phyloP scores from a whole-genome alignment of 768 basidiomycete genomes.

The Flagelloscypha sp. region DNA sequence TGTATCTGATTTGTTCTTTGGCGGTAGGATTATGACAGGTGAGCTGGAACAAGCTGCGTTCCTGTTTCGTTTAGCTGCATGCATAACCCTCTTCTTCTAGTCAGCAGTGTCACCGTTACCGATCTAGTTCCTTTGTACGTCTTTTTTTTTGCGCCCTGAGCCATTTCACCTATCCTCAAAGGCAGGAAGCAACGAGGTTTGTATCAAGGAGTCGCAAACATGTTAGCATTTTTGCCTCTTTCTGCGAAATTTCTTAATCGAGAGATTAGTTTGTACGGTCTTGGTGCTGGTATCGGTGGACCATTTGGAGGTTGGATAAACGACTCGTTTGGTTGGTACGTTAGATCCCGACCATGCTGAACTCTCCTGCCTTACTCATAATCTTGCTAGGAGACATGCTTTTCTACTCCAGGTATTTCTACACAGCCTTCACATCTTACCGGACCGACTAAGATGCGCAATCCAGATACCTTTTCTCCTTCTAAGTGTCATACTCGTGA shows the following conservation, averaged over 20 bases:
- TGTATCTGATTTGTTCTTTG: constrained; percentile 4
- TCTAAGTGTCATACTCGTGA: constrained; percentile 39
- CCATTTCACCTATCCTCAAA: no score
- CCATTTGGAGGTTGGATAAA: constrained; percentile 51
- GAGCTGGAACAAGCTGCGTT: no score
- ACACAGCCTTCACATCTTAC: no score
- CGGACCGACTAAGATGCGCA: no score
- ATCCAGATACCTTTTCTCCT: constrained; percentile 47
- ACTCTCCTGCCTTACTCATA: no score
- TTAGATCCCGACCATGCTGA: no score
- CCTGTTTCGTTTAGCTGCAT: constrained; percentile 1
- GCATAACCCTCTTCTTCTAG: constrained; percentile 21
- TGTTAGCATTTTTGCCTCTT: no score
- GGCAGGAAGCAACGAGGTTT: constrained; percentile 54
- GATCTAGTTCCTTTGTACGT: constrained; percentile 58
- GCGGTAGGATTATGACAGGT: constrained; percentile 50
- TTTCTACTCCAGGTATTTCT: no score
- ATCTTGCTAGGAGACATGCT: no score
- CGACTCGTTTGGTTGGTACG: constrained; percentile 54
- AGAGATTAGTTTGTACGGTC: constrained; percentile 42
- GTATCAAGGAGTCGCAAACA: constrained; percentile 59
- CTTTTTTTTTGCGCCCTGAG: constrained; percentile 1
- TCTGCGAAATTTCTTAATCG: no score
- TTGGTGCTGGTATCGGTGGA: constrained; percentile 51
- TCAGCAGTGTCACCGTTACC: constrained; percentile 49